phyloP scores from a whole-genome alignment of 345 rosid species.

The Lagerstroemia speciosa region DNA sequence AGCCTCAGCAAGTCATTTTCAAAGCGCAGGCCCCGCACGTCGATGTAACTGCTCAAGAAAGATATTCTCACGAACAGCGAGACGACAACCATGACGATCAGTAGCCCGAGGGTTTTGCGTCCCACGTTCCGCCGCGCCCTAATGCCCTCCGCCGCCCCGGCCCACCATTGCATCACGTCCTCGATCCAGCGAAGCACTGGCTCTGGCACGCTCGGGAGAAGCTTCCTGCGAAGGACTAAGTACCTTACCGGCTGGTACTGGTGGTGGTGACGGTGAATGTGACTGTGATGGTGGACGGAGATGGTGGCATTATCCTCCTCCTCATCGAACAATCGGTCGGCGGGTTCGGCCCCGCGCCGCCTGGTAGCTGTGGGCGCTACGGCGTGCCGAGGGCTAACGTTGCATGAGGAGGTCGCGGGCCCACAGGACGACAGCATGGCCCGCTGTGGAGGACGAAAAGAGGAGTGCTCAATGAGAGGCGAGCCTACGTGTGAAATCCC shows the following conservation, averaged over 20 bases:
- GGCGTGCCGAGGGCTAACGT: constrained; percentile 36
- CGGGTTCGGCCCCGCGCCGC: constrained; percentile 51
- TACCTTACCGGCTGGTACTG: constrained; percentile 29
- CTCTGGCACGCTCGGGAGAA: constrained; percentile 31
- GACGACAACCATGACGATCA: constrained; percentile 44
- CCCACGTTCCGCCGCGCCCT: constrained; percentile 44
- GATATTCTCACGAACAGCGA: constrained; percentile 53
- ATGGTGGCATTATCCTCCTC: constrained; percentile 14
- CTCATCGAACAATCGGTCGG: constrained; percentile 20
- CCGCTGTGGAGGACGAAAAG: too few species aligned
- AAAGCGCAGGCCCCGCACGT: constrained; percentile 12
- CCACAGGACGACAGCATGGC: constrained; percentile 11
- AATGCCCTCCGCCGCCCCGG: constrained; percentile 31
- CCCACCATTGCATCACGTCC: constrained; percentile 29
- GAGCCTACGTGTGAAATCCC: too few species aligned
- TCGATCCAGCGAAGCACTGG: constrained; percentile 35
- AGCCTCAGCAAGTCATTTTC: constrained; percentile 30
- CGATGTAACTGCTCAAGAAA: constrained; percentile 29
- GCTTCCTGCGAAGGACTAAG: constrained; percentile 26
- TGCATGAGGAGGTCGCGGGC: constrained; percentile 30
- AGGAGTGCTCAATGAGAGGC: too few species aligned
- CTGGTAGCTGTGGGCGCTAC: constrained; percentile 49
- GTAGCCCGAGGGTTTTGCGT: constrained; percentile 36
- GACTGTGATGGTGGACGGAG: constrained; percentile 12
- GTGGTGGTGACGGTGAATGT: constrained; percentile 23